These are phyloP conservation scores for Macrocybe gigantea DNA, from an alignment of 768 basidiomycete species.

Conservation along the genomic window DNA sequence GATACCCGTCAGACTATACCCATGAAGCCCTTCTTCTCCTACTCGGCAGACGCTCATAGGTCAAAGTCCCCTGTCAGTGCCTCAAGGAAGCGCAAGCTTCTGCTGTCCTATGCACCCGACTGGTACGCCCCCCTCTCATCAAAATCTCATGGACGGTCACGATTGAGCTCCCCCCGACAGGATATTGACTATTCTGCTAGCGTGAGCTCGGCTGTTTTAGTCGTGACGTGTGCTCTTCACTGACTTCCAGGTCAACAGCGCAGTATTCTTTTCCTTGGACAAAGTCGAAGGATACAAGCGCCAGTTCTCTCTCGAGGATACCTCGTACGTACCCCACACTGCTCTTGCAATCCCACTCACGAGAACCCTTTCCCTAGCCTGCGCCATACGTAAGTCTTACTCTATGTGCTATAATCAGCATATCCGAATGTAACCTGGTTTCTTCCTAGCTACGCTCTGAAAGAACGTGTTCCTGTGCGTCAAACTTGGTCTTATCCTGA, in stretches of 20 bases:
- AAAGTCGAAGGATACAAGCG: conserved; percentile 68
- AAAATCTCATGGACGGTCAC: too few relatives aligned
- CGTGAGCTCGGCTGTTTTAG: conserved; percentile 36
- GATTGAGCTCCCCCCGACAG: conserved; percentile 24
- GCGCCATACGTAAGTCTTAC: conserved; percentile 31
- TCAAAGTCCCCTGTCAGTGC: conserved; percentile 16
- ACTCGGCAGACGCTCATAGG: conserved; percentile 6
- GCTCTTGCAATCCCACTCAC: conserved; percentile 7
- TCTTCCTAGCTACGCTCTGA: conserved; percentile 50
- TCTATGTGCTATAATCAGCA: not conserved
- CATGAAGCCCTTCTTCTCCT: conserved; percentile 23
- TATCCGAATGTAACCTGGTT: not conserved
- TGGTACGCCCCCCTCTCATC: conserved; percentile 43
- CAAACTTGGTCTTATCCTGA: conserved; percentile 1
- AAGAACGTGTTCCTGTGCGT: conserved; percentile 74
- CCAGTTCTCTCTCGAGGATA: conserved; percentile 74
- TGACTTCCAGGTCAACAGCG: conserved; percentile 29
- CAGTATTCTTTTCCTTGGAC: conserved; percentile 56
- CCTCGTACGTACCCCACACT: conserved; percentile 44
- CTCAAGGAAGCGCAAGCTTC: conserved; percentile 31
- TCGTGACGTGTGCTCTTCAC: not conserved
- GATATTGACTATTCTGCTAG: conserved; percentile 60
- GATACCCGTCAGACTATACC: not conserved
- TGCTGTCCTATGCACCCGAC: conserved; percentile 68
- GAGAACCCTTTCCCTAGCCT: conserved; percentile 22